These are phyloP conservation scores for Pseudogymnoascus sp. DNA, from an alignment of 2,329 filamentous ascomycete genomes.

Conservation along the genomic window DNA sequence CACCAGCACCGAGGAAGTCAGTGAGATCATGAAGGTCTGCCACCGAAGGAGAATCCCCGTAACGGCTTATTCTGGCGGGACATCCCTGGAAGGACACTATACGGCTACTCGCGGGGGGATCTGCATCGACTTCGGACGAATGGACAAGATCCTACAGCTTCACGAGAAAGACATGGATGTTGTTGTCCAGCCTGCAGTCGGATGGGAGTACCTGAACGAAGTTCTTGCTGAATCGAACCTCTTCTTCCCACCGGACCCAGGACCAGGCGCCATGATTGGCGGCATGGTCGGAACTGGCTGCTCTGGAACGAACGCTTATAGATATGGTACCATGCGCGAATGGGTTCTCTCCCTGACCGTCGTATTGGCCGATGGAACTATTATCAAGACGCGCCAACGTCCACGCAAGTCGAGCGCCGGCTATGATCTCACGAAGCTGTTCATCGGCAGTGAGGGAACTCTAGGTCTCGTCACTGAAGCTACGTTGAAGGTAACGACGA, in stretches of 20 bases:
- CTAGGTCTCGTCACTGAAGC: constrained; percentile 87
- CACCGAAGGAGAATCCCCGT: constrained; percentile 74
- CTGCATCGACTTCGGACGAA: constrained; percentile 75
- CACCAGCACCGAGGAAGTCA: constrained; percentile 69
- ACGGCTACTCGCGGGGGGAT: constrained; percentile 74
- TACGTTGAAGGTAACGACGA: constrained; percentile 75
- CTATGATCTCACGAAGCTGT: constrained; percentile 82
- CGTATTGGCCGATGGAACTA: constrained; percentile 79
- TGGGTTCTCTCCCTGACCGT: constrained; percentile 85
- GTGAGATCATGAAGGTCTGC: constrained; percentile 81
- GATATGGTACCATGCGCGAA: constrained; percentile 90
- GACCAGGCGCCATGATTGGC: constrained; percentile 85
- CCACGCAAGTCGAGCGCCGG: constrained; percentile 85
- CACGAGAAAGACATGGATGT: constrained; percentile 72
- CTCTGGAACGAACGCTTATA: constrained; percentile 79
- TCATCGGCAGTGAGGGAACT: constrained; percentile 87
- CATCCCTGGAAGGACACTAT: constrained; percentile 83
- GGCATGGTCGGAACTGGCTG: constrained; percentile 72
- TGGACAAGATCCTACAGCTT: constrained; percentile 71
- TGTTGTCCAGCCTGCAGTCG: constrained; percentile 70
- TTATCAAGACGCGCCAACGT: constrained; percentile 81
- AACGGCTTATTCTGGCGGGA: constrained; percentile 79
- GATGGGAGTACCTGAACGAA: constrained; percentile 82
- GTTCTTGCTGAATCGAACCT: constrained; percentile 62
- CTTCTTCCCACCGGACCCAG: constrained; percentile 88